Conservation (phyloP, 2,329 filamentous ascomycete genomes). For the Zymoseptoria passerinii region DNA sequence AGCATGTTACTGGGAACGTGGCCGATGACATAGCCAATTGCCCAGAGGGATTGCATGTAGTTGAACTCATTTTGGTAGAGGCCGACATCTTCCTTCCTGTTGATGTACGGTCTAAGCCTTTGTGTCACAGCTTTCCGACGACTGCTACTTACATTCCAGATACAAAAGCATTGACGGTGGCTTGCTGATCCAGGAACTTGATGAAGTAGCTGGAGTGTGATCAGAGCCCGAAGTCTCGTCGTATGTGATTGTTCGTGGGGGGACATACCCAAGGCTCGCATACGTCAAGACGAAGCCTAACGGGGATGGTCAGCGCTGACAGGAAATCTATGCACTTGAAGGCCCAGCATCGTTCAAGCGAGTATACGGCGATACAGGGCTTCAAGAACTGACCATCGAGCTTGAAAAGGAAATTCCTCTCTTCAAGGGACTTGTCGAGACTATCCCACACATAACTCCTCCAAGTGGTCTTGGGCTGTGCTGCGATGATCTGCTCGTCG, state of each 20-base stretch:
- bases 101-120: background rate
- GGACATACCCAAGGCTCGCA: slow-evolving; percentile 14
- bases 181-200: slow-evolving; percentile 37
- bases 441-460: slow-evolving; percentile 46
- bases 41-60: slow-evolving; percentile 36
- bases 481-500: slow-evolving; percentile 8
- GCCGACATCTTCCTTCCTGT: slow-evolving; percentile 40
- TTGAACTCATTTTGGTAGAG: slow-evolving; percentile 49
- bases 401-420: slow-evolving; percentile 43
- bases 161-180: slow-evolving; percentile 38
- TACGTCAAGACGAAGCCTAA: slow-evolving; percentile 8
- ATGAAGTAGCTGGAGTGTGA: slow-evolving; percentile 36
- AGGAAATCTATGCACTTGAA: too few relatives aligned
- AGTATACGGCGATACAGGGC: slow-evolving; percentile 29
- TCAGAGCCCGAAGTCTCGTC: background rate
- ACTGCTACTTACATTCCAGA: slow-evolving; percentile 35
- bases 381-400: slow-evolving; percentile 30
- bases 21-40: slow-evolving; percentile 36
- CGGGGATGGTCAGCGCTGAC: too few relatives aligned
- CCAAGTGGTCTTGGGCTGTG: slow-evolving; percentile 33
- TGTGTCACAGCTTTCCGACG: background rate
- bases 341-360: slow-evolving; percentile 38
- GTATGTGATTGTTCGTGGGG: background rate
- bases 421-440: slow-evolving; percentile 44
- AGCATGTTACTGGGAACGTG: slow-evolving; percentile 42